A percentile compares a stretch with the other conserved stretches of the same genome.
Conservation (phyloP, 2,329 filamentous ascomycete genomes). For the Metarhizium robertsii region DNA sequence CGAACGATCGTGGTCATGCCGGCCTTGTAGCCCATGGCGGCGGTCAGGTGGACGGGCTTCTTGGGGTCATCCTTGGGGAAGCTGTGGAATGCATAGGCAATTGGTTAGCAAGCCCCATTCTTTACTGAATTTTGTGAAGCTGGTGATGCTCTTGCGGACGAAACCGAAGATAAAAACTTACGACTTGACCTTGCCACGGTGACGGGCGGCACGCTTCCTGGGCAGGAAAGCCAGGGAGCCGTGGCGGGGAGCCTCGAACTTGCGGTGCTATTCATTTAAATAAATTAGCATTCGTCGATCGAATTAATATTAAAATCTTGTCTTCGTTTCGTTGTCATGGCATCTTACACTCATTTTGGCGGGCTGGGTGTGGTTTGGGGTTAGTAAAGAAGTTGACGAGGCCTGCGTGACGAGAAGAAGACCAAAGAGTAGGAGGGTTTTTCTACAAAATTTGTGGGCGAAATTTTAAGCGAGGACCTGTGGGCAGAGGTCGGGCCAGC, state of each 20-base stretch:
- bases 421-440: slow-evolving; percentile 10
- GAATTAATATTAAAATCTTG: neutral
- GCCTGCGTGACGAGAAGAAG: slow-evolving; percentile 20
- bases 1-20: slow-evolving; percentile 99
- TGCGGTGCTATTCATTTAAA: slow-evolving; percentile 34
- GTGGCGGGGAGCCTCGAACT: slow-evolving; percentile 83
- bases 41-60: slow-evolving; percentile 98
- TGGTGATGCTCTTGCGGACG: neutral
- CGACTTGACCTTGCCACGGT: slow-evolving; percentile 98
- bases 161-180: slow-evolving; percentile 39
- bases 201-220: slow-evolving; percentile 85
- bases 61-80: slow-evolving; percentile 99
- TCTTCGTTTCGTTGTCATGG: neutral
- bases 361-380: slow-evolving; percentile 26
- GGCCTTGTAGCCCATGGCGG: slow-evolving; percentile 99
- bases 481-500: neutral
- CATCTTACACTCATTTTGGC: slow-evolving; percentile 31
- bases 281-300: slow-evolving; percentile 4
- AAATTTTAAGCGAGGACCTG: slow-evolving; percentile 29
- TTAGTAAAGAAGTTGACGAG: slow-evolving; percentile 27
- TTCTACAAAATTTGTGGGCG: slow-evolving; percentile 24
- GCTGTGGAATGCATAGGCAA: slow-evolving; percentile 35
- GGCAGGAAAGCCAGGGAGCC: slow-evolving; percentile 84
- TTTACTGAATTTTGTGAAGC: neutral
- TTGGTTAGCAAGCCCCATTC: neutral